Evolutionary conservation across 176 grass and related monocot species (phyloP).

Genomic region (Neostapfia colusana): DNA sequence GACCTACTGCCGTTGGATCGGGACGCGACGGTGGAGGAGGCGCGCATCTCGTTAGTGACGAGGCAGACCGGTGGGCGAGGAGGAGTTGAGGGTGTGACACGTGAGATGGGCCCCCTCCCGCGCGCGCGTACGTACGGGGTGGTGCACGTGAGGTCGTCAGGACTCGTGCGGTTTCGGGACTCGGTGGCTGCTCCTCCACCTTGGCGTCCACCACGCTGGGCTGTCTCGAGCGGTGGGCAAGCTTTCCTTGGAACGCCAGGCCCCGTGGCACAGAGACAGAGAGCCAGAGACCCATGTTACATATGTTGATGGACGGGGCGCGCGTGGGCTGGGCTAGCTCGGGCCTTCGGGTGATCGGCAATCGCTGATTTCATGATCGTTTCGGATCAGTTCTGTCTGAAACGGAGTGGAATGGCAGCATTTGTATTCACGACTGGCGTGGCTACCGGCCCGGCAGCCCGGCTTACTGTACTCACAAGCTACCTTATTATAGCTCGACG

Average conservation of each 20-base stretch:
- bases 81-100: conserved; percentile 14
- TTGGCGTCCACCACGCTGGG: conserved; percentile 25
- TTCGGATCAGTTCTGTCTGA: too few relatives aligned
- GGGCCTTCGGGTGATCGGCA: too few relatives aligned
- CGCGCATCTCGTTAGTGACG: background rate
- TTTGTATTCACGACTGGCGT: too few relatives aligned
- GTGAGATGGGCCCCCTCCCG: conserved; percentile 23
- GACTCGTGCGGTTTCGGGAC: conserved; percentile 13
- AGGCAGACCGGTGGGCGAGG: background rate
- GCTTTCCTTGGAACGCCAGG: background rate
- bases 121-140: conserved; percentile 10
- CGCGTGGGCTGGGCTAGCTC: too few relatives aligned
- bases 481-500: too few relatives aligned
- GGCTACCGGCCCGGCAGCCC: too few relatives aligned
- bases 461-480: too few relatives aligned
- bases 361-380: too few relatives aligned
- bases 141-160: conserved; percentile 41
- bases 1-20: conserved; percentile 4
- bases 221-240: conserved; percentile 14
- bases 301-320: background rate
- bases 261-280: background rate
- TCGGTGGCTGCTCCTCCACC: conserved; percentile 18
- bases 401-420: too few relatives aligned
- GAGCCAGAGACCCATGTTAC: background rate
- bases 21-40: background rate